Percentiles rank a stretch among this genome's conserved stretches.
phyloP scores from a whole-genome alignment of 2,329 filamentous ascomycete species.

The Calonectria pseudoturangicola region DNA sequence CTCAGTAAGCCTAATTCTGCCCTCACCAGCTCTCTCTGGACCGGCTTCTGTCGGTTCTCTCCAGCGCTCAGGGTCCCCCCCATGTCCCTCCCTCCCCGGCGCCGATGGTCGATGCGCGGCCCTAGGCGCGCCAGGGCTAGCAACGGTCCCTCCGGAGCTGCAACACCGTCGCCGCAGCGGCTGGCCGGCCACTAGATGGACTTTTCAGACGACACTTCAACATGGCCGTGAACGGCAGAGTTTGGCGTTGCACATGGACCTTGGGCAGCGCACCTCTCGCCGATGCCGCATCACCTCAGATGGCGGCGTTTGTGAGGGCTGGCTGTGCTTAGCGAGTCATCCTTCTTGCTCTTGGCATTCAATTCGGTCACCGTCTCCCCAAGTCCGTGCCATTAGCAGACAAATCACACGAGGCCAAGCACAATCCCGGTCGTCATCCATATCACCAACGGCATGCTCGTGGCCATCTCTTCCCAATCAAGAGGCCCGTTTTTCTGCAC shows the following conservation, averaged over 20 bases:
- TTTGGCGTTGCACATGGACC: constrained; percentile 17
- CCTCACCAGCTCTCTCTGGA: not conserved
- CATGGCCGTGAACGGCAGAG: not conserved
- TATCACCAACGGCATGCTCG: constrained; percentile 26
- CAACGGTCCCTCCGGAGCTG: constrained; percentile 28
- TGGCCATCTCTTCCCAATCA: constrained; percentile 1
- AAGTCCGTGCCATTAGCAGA: constrained; percentile 10
- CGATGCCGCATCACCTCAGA: constrained; percentile 18
- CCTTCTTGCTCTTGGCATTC: constrained; percentile 20
- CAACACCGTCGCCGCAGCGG: constrained; percentile 28
- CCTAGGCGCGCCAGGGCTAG: constrained; percentile 22
- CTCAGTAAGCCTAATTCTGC: not conserved
- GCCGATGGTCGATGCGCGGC: constrained; percentile 30
- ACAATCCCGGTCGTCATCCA: constrained; percentile 31
- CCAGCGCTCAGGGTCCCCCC: constrained; percentile 27
- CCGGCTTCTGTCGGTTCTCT: constrained; percentile 43
- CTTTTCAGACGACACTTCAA: constrained; percentile 29
- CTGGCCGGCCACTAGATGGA: constrained; percentile 24
- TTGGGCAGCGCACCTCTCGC: not conserved
- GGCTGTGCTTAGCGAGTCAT: constrained; percentile 9
- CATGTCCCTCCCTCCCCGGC: not conserved
- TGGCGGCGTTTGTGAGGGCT: not conserved
- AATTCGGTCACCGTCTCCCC: constrained; percentile 18
- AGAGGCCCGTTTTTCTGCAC: constrained; percentile 26
- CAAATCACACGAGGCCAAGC: constrained; percentile 35